A percentile compares a stretch with the other conserved stretches of the same genome.
phyloP scores from a whole-genome alignment of 169 alveolate genomes.

The Haemoproteus tartakovskyi region DNA sequence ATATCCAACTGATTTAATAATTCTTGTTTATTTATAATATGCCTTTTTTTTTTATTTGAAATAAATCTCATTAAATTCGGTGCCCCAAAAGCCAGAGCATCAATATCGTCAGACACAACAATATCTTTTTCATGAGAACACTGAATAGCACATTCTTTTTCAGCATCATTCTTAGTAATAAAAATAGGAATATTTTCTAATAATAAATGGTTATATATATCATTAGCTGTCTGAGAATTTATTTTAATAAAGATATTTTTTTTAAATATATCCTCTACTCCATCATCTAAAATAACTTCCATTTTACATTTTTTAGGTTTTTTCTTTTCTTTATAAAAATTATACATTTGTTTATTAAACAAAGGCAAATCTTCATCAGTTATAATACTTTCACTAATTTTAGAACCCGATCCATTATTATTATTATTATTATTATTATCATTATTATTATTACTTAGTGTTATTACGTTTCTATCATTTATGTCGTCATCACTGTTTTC shows the following conservation, averaged over 20 bases:
- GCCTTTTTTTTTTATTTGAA: constrained; percentile 51
- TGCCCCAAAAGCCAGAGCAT: constrained; percentile 94
- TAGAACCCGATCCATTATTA: not conserved
- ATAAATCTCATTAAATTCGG: constrained; percentile 76
- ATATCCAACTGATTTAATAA: constrained; percentile 80
- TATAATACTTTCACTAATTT: not conserved
- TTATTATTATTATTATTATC: not conserved
- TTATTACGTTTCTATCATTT: not conserved
- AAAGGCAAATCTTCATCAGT: not conserved
- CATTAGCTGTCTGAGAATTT: constrained; percentile 59
- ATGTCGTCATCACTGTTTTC: too few relatives aligned
- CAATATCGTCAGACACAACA: constrained; percentile 93
- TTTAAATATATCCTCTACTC: constrained; percentile 51
- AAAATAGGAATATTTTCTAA: constrained; percentile 50
- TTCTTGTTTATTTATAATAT: constrained; percentile 73
- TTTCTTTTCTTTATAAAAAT: constrained; percentile 21
- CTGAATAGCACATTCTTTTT: constrained; percentile 63
- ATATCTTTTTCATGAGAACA: constrained; percentile 62
- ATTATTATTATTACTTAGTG: not conserved
- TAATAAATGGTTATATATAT: constrained; percentile 48
- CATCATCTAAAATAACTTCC: constrained; percentile 60
- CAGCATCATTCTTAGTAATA: constrained; percentile 67
- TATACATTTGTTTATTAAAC: constrained; percentile 1
- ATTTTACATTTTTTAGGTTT: constrained; percentile 14
- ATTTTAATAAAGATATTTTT: constrained; percentile 63